A percentile compares a stretch with the other conserved stretches of the same genome.
phyloP scores from a whole-genome alignment of 495 filamentous ascomycete genomes.

The Penicillium maclennaniae region DNA sequence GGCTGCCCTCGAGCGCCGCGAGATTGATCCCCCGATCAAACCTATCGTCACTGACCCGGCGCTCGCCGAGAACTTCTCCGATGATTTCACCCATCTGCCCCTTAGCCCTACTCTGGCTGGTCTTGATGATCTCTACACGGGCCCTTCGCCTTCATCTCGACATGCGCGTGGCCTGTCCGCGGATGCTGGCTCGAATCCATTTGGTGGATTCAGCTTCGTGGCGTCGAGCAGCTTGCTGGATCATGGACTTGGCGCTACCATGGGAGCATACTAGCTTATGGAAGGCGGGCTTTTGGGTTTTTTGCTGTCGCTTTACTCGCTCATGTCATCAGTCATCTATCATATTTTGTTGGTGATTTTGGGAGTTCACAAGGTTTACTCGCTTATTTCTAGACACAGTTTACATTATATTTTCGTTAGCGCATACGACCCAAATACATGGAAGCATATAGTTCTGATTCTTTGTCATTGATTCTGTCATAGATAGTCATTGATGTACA shows the following conservation, averaged over 20 bases:
- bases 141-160: slow-evolving; percentile 2
- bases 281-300: background rate
- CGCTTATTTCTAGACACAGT: background rate
- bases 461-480: slow-evolving; percentile 11
- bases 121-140: slow-evolving; percentile 34
- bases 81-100: slow-evolving; percentile 79
- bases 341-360: background rate
- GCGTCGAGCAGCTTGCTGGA: slow-evolving; percentile 83
- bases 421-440: background rate
- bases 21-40: slow-evolving; percentile 80
- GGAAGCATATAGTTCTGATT: background rate
- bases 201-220: slow-evolving; percentile 95
- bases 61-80: slow-evolving; percentile 89
- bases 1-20: slow-evolving; percentile 71
- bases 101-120: slow-evolving; percentile 64
- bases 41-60: slow-evolving; percentile 93
- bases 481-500: slow-evolving; percentile 18
- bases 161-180: slow-evolving; percentile 18
- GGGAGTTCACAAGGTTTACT: background rate
- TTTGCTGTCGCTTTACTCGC: background rate
- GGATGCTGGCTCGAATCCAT: slow-evolving; percentile 60
- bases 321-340: background rate
- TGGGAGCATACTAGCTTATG: slow-evolving; percentile 21
- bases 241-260: slow-evolving; percentile 36
- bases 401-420: background rate